Percentiles rank a stretch among this genome's conserved stretches.
These are phyloP conservation scores for Trifolium repens DNA, from an alignment of 306 rosid species.

Conservation along the genomic window DNA sequence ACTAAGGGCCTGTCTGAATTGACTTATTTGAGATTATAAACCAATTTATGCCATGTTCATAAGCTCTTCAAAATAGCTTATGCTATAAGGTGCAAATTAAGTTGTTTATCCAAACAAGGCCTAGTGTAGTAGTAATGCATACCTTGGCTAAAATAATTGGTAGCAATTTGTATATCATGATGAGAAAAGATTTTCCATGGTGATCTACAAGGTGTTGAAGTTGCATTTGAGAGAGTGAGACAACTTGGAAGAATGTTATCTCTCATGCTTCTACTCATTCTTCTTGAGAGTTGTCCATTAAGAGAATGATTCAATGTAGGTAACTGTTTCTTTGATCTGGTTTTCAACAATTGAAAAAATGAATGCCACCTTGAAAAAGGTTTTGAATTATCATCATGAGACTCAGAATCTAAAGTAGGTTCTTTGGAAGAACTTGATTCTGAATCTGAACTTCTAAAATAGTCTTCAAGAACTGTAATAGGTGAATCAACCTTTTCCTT, in stretches of 20 bases:
- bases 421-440: slow-evolving; percentile 77
- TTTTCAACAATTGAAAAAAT: slow-evolving; percentile 56
- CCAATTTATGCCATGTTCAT: no score
- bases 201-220: slow-evolving; percentile 55
- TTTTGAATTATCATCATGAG: slow-evolving; percentile 48
- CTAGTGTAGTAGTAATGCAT: not conserved
- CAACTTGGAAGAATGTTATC: slow-evolving; percentile 58
- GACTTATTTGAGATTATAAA: no score
- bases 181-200: slow-evolving; percentile 81
- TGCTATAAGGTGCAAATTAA: no score
- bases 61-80: no score
- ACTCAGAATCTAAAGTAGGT: slow-evolving; percentile 44
- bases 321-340: slow-evolving; percentile 58
- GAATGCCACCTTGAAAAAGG: slow-evolving; percentile 57
- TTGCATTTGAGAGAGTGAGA: slow-evolving; percentile 47
- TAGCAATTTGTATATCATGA: slow-evolving; percentile 72
- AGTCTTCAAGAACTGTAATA: slow-evolving; percentile 83
- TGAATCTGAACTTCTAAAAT: slow-evolving; percentile 78
- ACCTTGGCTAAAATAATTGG: slow-evolving; percentile 81
- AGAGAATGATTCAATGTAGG: slow-evolving; percentile 61
- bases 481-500: slow-evolving; percentile 79
- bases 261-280: slow-evolving; percentile 73
- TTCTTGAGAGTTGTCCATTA: slow-evolving; percentile 56
- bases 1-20: no score
- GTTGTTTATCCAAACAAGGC: no score